phyloP scores from a whole-genome alignment of 495 filamentous ascomycete genomes.

The Hypoxylon crocopeplum region DNA sequence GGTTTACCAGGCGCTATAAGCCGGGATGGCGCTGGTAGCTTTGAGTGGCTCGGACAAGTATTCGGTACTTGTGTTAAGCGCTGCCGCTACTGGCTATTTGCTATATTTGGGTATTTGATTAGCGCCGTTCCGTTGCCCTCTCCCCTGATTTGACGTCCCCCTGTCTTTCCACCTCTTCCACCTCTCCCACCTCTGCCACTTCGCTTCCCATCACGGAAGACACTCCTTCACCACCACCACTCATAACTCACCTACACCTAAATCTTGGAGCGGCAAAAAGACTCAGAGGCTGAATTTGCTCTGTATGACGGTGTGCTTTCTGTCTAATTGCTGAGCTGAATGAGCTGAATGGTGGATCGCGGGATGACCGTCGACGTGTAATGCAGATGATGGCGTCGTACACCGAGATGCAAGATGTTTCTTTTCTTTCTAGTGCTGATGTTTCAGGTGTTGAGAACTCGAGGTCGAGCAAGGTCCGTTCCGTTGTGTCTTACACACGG shows the following conservation, averaged over 20 bases:
- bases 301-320: constrained; percentile 8
- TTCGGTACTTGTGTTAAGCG: constrained; percentile 39
- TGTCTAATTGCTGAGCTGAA: constrained; percentile 23
- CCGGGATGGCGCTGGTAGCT: constrained; percentile 24
- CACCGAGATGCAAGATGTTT: constrained; percentile 11
- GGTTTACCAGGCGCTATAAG: constrained; percentile 38
- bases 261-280: neutral
- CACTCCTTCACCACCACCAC: constrained; percentile 15
- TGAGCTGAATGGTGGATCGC: constrained; percentile 34
- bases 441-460: constrained; percentile 20
- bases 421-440: constrained; percentile 17
- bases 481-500: constrained; percentile 28
- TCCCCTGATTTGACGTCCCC: constrained; percentile 34
- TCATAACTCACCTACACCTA: constrained; percentile 19
- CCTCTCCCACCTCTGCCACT: neutral
- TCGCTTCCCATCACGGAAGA: constrained; percentile 23
- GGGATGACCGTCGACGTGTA: constrained; percentile 24
- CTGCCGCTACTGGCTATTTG: constrained; percentile 38
- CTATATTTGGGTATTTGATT: constrained; percentile 38
- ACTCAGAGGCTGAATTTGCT: neutral
- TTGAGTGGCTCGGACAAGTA: constrained; percentile 29
- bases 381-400: constrained; percentile 13
- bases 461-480: constrained; percentile 13
- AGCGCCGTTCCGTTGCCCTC: constrained; percentile 35
- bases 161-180: neutral